Percentiles rank a stretch among this genome's conserved stretches.
These are phyloP conservation scores for Ophiosphaerella korrae DNA, from an alignment of 2,329 filamentous ascomycete species.

Conservation along the genomic window DNA sequence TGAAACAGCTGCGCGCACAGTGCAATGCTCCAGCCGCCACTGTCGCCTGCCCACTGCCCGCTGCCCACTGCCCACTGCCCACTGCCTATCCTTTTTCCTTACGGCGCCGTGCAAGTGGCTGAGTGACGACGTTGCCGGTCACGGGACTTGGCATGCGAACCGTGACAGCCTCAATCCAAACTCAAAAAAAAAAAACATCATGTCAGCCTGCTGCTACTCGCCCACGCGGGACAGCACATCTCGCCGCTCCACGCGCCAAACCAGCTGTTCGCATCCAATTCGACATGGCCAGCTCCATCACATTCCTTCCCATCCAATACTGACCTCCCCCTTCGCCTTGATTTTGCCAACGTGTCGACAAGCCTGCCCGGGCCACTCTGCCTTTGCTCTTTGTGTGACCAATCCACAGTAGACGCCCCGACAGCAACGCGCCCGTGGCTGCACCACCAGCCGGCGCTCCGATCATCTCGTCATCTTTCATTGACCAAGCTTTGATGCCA, in stretches of 20 bases:
- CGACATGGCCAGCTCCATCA: constrained; percentile 9
- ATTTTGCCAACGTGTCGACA: constrained; percentile 33
- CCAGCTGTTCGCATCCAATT: constrained; percentile 43
- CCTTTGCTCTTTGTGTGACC: constrained; percentile 33
- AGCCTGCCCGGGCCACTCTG: constrained; percentile 16
- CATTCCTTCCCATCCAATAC: constrained; percentile 13
- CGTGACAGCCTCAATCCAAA: constrained; percentile 30
- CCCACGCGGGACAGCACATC: constrained; percentile 16
- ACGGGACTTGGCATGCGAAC: constrained; percentile 42
- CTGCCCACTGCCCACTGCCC: constrained; percentile 21
- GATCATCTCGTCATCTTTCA: constrained; percentile 9
- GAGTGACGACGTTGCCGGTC: constrained; percentile 20
- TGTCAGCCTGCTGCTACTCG: constrained; percentile 34
- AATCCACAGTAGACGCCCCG: constrained; percentile 34
- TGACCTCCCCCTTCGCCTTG: constrained; percentile 3
- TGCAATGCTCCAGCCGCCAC: constrained; percentile 21
- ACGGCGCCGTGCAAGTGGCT: not conserved
- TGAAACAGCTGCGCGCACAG: constrained; percentile 34
- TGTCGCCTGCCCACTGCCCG: constrained; percentile 13
- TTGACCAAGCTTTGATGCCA: constrained; percentile 12
- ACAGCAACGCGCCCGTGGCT: constrained; percentile 7
- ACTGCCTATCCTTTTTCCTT: too few species aligned
- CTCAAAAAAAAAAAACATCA: constrained; percentile 2
- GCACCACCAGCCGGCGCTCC: constrained; percentile 21
- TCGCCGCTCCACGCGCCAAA: constrained; percentile 43